Evolutionary conservation across 805 yeast genomes (phyloP), one percentile per base, ranked within the genome.

Genomic region (Helenozyma baotianmanensis): DNA sequence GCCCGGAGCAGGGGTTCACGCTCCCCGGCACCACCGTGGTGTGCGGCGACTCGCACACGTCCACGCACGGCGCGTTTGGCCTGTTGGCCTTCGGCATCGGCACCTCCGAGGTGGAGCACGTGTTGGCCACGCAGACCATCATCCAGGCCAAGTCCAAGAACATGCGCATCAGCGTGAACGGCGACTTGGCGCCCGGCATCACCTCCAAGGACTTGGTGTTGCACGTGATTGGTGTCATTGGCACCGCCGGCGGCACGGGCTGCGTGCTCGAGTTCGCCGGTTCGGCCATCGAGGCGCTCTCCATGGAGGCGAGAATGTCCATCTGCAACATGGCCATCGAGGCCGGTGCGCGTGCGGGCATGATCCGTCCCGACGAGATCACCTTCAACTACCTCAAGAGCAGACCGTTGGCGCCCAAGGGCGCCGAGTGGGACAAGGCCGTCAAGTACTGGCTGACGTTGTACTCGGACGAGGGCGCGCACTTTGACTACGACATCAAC

Each of bases 161-260:
- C 70, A 92, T 92, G 98, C 76, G 92, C 56, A 81, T 92, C 48
- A 61, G 71, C 41, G 84, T 92, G 16, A 78, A 80, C 39, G 98
- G 98, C 44, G 83, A 82, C 47, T 74, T 92, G 47, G 64, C 70
- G 23, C 83, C 84, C 24, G 97, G 97, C 33, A 82, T 92, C 61
- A 90, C 98, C 13, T 92, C 97, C 28, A 92, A 92, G 72, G 98
- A 92, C 67, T 70, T 92, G 50, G 80, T 92, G 47, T 73, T 92
- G 40, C 97, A 92, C 59, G 92, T 92, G 27, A 92, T 92, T 54
- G 96, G 97, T 50, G 79, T 80, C 32, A 92, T 92, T 55, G 98
- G 98, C 66, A 92, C 98, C 46, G 98, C 98, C 40, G 98, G 98
- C 65, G 98, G 98, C 68, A 92, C 97, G 38, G 98, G 98, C 33